A percentile compares a stretch with the other conserved stretches of the same genome.
These are phyloP conservation scores for Bryoerythrophyllum caledonicum DNA, from an alignment of 225 moss, liverwort and hornwort species.

Conservation along the genomic window DNA sequence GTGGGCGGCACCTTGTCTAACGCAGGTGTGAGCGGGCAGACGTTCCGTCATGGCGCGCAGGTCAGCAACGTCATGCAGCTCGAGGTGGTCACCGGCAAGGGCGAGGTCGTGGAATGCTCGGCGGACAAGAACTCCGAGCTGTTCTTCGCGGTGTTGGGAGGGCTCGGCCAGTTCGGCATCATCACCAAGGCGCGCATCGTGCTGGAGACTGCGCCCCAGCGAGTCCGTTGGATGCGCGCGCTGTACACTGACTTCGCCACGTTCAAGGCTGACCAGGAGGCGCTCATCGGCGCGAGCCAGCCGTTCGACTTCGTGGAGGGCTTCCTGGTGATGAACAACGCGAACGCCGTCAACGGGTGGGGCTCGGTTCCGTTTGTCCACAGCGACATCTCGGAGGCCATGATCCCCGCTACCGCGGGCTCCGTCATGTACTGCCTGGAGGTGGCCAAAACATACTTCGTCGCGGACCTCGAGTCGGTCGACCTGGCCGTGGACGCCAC, in stretches of 20 bases:
- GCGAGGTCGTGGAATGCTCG: constrained; percentile 63
- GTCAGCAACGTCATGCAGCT: constrained; percentile 62
- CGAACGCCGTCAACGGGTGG: constrained; percentile 53
- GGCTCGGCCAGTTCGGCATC: constrained; percentile 87
- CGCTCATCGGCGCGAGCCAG: constrained; percentile 40
- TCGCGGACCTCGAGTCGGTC: neutral
- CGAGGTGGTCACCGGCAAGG: constrained; percentile 52
- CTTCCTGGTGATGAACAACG: constrained; percentile 66
- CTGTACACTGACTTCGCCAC: constrained; percentile 73
- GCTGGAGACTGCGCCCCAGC: constrained; percentile 55
- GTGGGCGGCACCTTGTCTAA: constrained; percentile 79
- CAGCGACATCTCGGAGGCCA: constrained; percentile 32
- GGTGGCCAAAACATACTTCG: constrained; percentile 24
- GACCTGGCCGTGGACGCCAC: constrained; percentile 20
- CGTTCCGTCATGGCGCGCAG: constrained; percentile 70
- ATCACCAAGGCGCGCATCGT: constrained; percentile 78
- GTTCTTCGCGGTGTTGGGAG: constrained; percentile 74
- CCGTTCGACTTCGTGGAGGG: constrained; percentile 79
- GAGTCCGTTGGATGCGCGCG: constrained; percentile 76
- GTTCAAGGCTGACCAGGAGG: constrained; percentile 67
- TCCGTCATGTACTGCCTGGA: constrained; percentile 62
- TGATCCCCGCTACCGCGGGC: constrained; percentile 46
- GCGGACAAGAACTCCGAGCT: constrained; percentile 42
- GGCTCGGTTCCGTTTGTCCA: constrained; percentile 66
- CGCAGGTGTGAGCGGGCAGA: constrained; percentile 73